Conservation (phyloP, 768 basidiomycete species). For the Cystobasidium tubakii region DNA sequence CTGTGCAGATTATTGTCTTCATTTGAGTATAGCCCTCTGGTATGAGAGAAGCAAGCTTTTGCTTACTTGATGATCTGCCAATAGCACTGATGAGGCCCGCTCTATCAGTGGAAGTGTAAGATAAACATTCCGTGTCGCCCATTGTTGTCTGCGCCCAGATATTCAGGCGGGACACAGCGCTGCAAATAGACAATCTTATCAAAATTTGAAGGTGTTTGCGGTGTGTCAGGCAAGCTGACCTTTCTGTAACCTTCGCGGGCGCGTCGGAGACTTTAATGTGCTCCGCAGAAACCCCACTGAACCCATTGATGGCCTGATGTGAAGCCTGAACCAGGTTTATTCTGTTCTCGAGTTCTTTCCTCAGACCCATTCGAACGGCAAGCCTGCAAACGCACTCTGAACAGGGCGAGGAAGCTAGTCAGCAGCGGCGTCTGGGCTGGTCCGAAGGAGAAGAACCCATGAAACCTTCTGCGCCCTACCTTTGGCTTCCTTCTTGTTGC, state of each 20-base stretch:
- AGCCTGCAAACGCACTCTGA: conserved; percentile 14
- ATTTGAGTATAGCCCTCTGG: too few species aligned
- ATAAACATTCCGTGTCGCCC: neutral
- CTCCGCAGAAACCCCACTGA: neutral
- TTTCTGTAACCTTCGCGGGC: too few species aligned
- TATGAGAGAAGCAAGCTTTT: too few species aligned
- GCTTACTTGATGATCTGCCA: neutral
- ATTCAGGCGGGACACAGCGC: conserved; percentile 4
- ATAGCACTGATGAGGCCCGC: neutral
- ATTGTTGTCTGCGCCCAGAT: neutral
- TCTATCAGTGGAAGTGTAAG: neutral
- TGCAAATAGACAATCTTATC: neutral
- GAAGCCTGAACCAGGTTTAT: conserved; percentile 4
- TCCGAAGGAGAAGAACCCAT: too few species aligned
- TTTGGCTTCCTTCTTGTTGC: conserved; percentile 26
- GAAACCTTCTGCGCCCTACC: neutral
- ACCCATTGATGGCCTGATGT: neutral
- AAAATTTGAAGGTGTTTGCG: too few species aligned
- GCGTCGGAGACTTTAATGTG: neutral
- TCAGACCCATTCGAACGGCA: conserved; percentile 1
- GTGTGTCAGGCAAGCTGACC: too few species aligned
- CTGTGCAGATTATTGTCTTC: neutral
- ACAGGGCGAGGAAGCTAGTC: neutral
- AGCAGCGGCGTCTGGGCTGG: too few species aligned
- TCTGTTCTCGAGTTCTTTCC: neutral